Percentiles rank a stretch among this genome's conserved stretches.
phyloP scores from a whole-genome alignment of 2,329 filamentous ascomycete species.

The Alternaria alternata region DNA sequence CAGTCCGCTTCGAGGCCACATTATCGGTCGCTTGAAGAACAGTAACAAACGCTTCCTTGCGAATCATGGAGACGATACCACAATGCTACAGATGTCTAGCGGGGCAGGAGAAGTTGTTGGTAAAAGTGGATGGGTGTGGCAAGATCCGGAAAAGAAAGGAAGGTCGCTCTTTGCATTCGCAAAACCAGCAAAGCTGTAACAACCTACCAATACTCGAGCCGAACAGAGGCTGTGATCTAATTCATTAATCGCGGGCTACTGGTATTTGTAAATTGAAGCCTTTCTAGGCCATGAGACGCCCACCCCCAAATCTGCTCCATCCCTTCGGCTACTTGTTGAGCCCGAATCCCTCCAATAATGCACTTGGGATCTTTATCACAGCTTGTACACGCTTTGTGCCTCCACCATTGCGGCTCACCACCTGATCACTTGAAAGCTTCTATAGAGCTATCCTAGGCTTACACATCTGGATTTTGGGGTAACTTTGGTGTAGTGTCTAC shows the following conservation, averaged over 20 bases:
- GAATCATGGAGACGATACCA: constrained; percentile 62
- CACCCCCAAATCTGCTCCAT: neutral
- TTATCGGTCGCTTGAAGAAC: constrained; percentile 61
- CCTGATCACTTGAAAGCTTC: neutral
- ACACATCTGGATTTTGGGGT: neutral
- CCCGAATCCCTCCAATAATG: neutral
- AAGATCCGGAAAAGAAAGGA: constrained; percentile 37
- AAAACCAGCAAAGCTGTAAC: constrained; percentile 27
- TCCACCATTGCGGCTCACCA: neutral
- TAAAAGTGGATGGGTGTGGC: constrained; percentile 56
- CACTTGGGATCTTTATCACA: neutral
- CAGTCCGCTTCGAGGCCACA: constrained; percentile 56
- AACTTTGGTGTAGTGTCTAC: neutral
- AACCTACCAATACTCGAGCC: no score
- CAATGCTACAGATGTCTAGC: constrained; percentile 57
- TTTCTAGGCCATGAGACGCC: neutral
- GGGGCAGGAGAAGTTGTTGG: constrained; percentile 59
- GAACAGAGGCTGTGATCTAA: neutral
- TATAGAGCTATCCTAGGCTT: neutral
- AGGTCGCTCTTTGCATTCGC: constrained; percentile 43
- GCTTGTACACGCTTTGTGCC: neutral
- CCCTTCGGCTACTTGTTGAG: neutral
- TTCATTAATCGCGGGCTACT: neutral
- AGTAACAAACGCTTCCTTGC: constrained; percentile 63
- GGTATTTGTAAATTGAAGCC: neutral